These are phyloP conservation scores for Pythium plurisporium DNA, from an alignment of 352 stramenopile genomes.

Conservation along the genomic window DNA sequence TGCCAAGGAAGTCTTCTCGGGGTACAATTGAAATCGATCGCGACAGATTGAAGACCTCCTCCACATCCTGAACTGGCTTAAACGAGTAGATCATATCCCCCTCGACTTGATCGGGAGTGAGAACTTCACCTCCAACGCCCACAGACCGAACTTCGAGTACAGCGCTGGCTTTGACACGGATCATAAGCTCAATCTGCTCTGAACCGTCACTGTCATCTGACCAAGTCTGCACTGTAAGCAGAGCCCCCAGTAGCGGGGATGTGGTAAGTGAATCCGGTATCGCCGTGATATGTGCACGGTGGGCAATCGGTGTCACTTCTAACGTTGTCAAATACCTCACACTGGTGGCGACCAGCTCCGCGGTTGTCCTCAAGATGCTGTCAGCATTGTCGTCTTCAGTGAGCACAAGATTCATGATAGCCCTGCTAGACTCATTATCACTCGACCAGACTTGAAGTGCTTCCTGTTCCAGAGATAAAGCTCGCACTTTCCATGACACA, in stretches of 20 bases:
- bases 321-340: neutral
- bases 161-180: constrained; percentile 7
- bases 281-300: constrained; percentile 18
- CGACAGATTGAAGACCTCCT: neutral
- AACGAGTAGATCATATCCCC: constrained; percentile 1
- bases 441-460: neutral
- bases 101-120: neutral
- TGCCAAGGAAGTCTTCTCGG: constrained; percentile 12
- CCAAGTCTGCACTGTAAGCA: constrained; percentile 21
- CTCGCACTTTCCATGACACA: constrained; percentile 2
- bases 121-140: neutral
- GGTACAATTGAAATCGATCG: constrained; percentile 10
- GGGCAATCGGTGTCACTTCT: constrained; percentile 18
- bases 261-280: constrained; percentile 23
- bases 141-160: constrained; percentile 7
- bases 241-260: constrained; percentile 20
- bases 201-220: constrained; percentile 21
- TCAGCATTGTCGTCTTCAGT: neutral
- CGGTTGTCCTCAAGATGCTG: neutral
- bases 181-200: neutral
- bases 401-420: neutral
- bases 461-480: constrained; percentile 11
- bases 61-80: neutral
- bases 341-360: neutral
- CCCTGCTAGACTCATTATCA: neutral